Percentiles rank a stretch among this genome's conserved stretches.
Evolutionary conservation across 2,329 filamentous ascomycete genomes (phyloP).

Genomic region (Colletotrichum orbiculare): DNA sequence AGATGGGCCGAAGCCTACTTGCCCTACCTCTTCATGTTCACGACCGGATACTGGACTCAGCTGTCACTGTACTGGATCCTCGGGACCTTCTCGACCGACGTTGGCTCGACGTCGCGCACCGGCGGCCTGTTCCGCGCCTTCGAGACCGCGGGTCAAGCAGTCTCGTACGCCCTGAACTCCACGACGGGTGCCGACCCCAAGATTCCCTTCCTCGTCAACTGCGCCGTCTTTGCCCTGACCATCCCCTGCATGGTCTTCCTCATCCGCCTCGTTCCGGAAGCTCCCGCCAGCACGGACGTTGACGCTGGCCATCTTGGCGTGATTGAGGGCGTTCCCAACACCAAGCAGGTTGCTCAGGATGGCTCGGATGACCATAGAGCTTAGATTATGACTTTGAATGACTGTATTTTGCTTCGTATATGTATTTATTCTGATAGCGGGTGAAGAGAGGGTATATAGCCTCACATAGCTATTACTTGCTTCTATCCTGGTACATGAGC

Average conservation of each 20-base stretch:
- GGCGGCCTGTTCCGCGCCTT: slow-evolving; percentile 45
- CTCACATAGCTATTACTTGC: too few species aligned
- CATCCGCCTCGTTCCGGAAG: slow-evolving; percentile 21
- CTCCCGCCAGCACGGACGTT: slow-evolving; percentile 19
- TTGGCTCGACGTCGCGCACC: slow-evolving; percentile 44
- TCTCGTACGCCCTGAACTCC: slow-evolving; percentile 45
- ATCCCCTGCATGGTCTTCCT: slow-evolving; percentile 28
- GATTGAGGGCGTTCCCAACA: background rate
- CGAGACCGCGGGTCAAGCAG: slow-evolving; percentile 44
- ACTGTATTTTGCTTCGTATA: too few species aligned
- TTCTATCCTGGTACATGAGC: too few species aligned
- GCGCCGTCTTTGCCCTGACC: background rate
- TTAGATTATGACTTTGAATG: too few species aligned
- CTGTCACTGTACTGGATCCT: slow-evolving; percentile 50
- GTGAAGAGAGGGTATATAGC: too few species aligned
- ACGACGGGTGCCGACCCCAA: slow-evolving; percentile 24
- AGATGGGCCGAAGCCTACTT: slow-evolving; percentile 30
- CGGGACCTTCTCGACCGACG: slow-evolving; percentile 48
- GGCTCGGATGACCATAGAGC: too few species aligned
- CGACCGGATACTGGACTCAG: slow-evolving; percentile 25
- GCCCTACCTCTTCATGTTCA: slow-evolving; percentile 23
- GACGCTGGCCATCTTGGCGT: slow-evolving; percentile 17
- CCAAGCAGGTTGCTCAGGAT: background rate
- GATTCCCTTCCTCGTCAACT: slow-evolving; percentile 10
- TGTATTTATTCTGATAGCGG: too few species aligned